Conservation (phyloP, 164 flowering plant species). For the Berberis thunbergii region DNA sequence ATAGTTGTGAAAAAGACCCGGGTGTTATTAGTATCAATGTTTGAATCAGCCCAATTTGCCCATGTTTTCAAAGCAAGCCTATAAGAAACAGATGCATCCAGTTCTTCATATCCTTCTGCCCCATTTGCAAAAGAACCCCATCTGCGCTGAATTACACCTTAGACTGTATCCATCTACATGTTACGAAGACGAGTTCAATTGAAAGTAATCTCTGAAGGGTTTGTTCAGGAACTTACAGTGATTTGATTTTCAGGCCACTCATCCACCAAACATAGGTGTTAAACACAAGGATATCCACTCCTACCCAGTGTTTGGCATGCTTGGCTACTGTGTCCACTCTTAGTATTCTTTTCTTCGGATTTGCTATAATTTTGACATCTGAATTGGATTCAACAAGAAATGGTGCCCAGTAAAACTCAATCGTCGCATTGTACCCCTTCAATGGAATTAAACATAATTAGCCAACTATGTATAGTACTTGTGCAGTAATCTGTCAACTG, state of each 20-base stretch:
- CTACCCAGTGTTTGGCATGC: slow-evolving; percentile 73
- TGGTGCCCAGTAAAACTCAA: slow-evolving; percentile 97
- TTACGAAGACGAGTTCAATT: no score
- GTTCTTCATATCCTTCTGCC: slow-evolving; percentile 61
- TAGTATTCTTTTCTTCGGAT: slow-evolving; percentile 63
- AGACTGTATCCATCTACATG: neutral
- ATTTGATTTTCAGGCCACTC: slow-evolving; percentile 60
- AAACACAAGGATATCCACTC: slow-evolving; percentile 74
- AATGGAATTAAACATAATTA: neutral
- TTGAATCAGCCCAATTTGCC: slow-evolving; percentile 94
- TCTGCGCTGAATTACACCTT: slow-evolving; percentile 24
- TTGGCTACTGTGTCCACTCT: slow-evolving; percentile 67
- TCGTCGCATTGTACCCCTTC: slow-evolving; percentile 39
- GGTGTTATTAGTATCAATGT: slow-evolving; percentile 56
- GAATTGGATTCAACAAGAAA: slow-evolving; percentile 76
- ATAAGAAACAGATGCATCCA: slow-evolving; percentile 65
- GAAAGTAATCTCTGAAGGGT: no score
- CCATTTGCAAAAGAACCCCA: slow-evolving; percentile 92
- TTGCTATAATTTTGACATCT: slow-evolving; percentile 42
- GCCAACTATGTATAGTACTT: neutral
- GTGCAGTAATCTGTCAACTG: no score
- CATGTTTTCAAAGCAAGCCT: slow-evolving; percentile 63
- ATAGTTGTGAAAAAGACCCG: slow-evolving; percentile 76
- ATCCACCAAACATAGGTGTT: slow-evolving; percentile 98
- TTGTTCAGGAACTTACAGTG: slow-evolving; percentile 40